Base-by-base conservation (phyloP, 2,329 filamentous ascomycete genomes). In the Trichophyton equinum region DNA sequence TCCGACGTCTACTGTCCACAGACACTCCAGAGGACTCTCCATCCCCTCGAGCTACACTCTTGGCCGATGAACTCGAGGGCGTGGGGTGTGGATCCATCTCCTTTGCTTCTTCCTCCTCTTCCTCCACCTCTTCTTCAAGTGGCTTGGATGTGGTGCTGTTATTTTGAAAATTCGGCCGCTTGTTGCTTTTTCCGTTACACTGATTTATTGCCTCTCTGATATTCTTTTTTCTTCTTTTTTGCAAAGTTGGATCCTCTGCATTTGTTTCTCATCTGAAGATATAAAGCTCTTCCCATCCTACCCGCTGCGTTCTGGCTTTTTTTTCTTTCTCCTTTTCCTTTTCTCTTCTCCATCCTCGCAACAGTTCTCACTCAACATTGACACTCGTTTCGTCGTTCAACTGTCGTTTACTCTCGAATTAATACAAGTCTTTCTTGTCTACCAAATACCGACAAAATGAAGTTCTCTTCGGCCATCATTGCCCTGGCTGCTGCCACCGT, bases 401-500 rank as follows among this genome's bases (percentile, higher is more conserved):
- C 44, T 57, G 57, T 60, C 42, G n/a, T 62, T 47, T 38, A 36
- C 61, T 38, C 57, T 58, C 30, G 13, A 27, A 36, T 36, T 55
- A 55, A 33, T 55, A 36, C 30, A 33, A 55, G 27, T 33, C 13
- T 15, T 36, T 36, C 27, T 55, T 20, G 25, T 55, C 25, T 20
- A 33, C 11, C 25, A 55, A 55, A 18, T 59, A 57, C 64, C 46
- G 22, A 51, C 64, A 72, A 67, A 58, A 75, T 74, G 73, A 67
- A 72, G 61, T 69, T 73, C 66, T 68, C 66, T 18, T 63, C 64
- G 62, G 62, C 67, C 56, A 47, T 71, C 36, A 60, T 75, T 67
- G 66, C 74, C 61, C 64, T 79, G 62, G 71, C 75, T 65, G 68
- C 75, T 67, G 75, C 76, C 69, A 68, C 73, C 61, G 70, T 79